Conservation (phyloP, 2,329 filamentous ascomycete species). For the Sporothrix curviconia region DNA sequence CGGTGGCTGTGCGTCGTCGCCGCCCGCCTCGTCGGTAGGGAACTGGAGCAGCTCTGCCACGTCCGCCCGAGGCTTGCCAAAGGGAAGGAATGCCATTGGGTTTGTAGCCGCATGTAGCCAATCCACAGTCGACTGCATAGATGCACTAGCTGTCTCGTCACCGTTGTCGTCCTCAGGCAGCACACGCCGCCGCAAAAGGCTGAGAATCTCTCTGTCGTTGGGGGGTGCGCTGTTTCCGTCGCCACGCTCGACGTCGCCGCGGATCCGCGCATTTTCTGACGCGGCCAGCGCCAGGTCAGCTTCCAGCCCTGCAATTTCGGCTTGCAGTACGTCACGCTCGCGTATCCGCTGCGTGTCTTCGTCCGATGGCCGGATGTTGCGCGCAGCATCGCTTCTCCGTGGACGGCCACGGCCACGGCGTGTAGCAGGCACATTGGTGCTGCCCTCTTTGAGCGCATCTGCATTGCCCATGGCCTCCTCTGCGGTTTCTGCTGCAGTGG, state of each 20-base stretch:
- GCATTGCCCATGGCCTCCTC: not conserved
- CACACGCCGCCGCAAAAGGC: slow-evolving; percentile 36
- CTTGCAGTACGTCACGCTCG: slow-evolving; percentile 45
- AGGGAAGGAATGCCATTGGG: slow-evolving; percentile 46
- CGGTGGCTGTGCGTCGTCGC: slow-evolving; percentile 26
- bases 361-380: slow-evolving; percentile 36
- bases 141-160: slow-evolving; percentile 10
- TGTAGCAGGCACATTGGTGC: not conserved
- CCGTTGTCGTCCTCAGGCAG: slow-evolving; percentile 31
- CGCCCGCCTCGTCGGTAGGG: slow-evolving; percentile 22
- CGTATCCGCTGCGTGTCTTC: slow-evolving; percentile 44
- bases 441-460: not conserved
- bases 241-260: slow-evolving; percentile 16
- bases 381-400: slow-evolving; percentile 26
- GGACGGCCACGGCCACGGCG: not conserved
- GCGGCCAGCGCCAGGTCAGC: slow-evolving; percentile 51
- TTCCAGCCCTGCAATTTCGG: slow-evolving; percentile 50
- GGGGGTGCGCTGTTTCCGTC: not conserved
- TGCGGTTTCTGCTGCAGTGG: not conserved
- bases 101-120: slow-evolving; percentile 45
- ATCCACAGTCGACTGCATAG: slow-evolving; percentile 26
- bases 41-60: slow-evolving; percentile 22
- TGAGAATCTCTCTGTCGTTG: slow-evolving; percentile 29
- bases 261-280: slow-evolving; percentile 52
- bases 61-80: slow-evolving; percentile 32